Evolutionary conservation across 163 green algal genomes (phyloP), one percentile per base, ranked within the genome.

Genomic region (Scenedesmus sp.): DNA sequence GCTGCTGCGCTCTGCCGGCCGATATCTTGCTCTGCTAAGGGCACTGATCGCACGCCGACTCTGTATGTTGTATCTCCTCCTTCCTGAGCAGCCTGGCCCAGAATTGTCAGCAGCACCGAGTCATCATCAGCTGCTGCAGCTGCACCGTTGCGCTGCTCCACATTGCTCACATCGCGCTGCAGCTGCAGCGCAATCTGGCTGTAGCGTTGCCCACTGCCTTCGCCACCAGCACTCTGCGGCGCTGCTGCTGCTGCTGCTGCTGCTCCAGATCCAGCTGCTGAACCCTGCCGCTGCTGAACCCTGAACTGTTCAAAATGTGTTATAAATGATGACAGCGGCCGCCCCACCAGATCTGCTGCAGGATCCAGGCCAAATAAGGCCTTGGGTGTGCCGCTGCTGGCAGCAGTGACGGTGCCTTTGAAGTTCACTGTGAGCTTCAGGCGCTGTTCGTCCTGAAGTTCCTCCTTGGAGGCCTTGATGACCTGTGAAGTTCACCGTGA

Each of bases 291-390:
- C 73, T 85, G 55, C 54, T 57, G 52, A 18, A 85, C 70, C 55
- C 87, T 73, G 73, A 86, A 88, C 79, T 88, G 56, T 8, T 88
- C 66, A 86, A 92, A 92, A 1, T 94, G 82, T 66, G 94, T 92
- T 2, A 96, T 90, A 5, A 93, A 89, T 2, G 93, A 82, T 8
- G 92, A 88, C 54, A 96, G 56, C 12, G 92, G 90, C 20, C 91
- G 83, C 62, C 89, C 91, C 6, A 94, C 10, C 9, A 94, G 81
- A n/a, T 88, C 86, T 34, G n/a, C 56, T 34, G 90, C 56, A 1
- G 89, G 88, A 0, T 90, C 57, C n/a, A 94, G 94, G 8, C 91
- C 93, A 73, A 96, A 96, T 4, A 94, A 59, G 3, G 20, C 26
- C 15, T 20, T 54, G 5, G 90, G 10, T 15, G 62, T 60, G 73